Evolutionary conservation across 2,329 filamentous ascomycete species (phyloP), one percentile per base, ranked within the genome.

Genomic region (Ophiostoma piceae): DNA sequence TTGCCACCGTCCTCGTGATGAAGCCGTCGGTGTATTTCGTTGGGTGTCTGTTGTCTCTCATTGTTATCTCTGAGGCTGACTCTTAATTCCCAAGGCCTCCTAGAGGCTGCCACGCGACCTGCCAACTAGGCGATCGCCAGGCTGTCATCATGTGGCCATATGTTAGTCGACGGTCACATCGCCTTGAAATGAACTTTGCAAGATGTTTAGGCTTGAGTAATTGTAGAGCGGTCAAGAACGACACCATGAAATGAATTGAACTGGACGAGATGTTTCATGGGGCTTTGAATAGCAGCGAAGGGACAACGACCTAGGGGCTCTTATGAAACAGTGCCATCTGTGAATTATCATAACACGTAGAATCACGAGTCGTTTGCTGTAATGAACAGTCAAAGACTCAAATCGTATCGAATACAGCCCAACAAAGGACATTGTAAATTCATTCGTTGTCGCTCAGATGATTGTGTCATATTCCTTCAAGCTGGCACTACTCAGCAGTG

Each of bases 311-410:
- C 60, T 65, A 65, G 60, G 60, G 60, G 60, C 35, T 65, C 6
- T 22, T 22, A n/a, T 65, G 60, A 65, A 65, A 65, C 60, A 65
- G 29, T 62, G 57, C n/a, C 57, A 62, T 62, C 57, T 62, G 32
- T 39, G 7, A 57, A 12, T 57, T 14, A 3, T n/a, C 51, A 11
- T 22, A 5, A 2, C 12, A 22, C 54, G 54, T 29, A 60, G 43
- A 19, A 19, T 47, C 43, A 47, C 19, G 7, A n/a, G 43, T n/a
- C 8, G 16, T 8, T 47, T 47, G 43, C 16, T 47, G 51, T 14
- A 12, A 12, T n/a, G n/a, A 22, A 3, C 9, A 57, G 11, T 57
- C 51, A 22, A 57, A 22, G 5, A 57, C 22, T 12, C n/a, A 26
- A 22, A 9, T 57, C 35, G 16, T 22, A 57, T 57, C 51, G 26